phyloP scores from a whole-genome alignment of 129 eudicot species.

The Centella asiatica region DNA sequence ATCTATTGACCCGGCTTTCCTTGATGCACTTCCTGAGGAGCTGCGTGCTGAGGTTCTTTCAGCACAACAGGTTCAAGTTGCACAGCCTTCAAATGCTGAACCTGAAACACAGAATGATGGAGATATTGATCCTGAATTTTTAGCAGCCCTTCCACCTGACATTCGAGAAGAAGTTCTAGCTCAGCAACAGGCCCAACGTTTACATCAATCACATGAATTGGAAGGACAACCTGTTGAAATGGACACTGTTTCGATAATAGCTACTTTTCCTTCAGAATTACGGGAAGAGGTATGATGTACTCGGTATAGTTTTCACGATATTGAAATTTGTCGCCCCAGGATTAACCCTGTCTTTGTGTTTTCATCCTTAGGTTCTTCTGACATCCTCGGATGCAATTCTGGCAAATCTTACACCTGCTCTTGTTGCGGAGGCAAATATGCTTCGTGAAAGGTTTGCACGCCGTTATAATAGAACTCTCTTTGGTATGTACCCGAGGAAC shows the following conservation, averaged over 20 bases:
- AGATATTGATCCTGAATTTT: constrained; percentile 97
- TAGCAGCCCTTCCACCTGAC: constrained; percentile 98
- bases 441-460: constrained; percentile 93
- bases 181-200: constrained; percentile 90
- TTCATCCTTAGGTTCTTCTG: constrained; percentile 56
- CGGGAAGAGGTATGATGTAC: constrained; percentile 72
- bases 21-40: constrained; percentile 99
- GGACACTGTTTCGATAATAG: constrained; percentile 96
- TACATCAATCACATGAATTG: constrained; percentile 73
- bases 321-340: background rate
- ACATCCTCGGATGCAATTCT: constrained; percentile 97
- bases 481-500: constrained; percentile 86
- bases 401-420: constrained; percentile 94
- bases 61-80: constrained; percentile 60
- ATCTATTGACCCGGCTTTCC: constrained; percentile 88
- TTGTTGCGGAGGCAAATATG: constrained; percentile 98
- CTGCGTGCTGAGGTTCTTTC: constrained; percentile 97
- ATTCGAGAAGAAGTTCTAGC: constrained; percentile 96
- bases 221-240: constrained; percentile 99
- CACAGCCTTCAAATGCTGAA: constrained; percentile 57
- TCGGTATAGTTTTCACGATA: background rate
- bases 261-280: constrained; percentile 91
- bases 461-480: constrained; percentile 76
- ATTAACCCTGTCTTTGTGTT: background rate
- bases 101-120: constrained; percentile 80